Evolutionary conservation across 352 stramenopile genomes (phyloP), one percentile per base, ranked within the genome.

Genomic region (Lagenidium giganteum): DNA sequence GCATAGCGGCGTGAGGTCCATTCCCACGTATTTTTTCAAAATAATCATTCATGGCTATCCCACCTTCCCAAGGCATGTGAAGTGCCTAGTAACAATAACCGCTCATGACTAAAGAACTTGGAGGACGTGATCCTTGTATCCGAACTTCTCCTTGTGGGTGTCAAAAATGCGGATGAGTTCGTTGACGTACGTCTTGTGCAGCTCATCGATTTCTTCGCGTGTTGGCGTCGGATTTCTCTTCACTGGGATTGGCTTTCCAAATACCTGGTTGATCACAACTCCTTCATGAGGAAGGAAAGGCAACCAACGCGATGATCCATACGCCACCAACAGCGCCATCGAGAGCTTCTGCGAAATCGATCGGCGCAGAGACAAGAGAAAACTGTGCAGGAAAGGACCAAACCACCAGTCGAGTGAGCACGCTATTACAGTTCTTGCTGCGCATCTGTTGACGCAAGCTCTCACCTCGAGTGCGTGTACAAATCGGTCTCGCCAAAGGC

Each of bases 401-500:
- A n/a, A n/a, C n/a, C n/a, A n/a, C n/a, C n/a, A n/a, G n/a, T n/a
- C n/a, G n/a, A n/a, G n/a, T n/a, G n/a, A n/a, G n/a, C n/a, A n/a
- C n/a, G n/a, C n/a, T n/a, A n/a, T n/a, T n/a, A n/a, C n/a, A n/a
- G n/a, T n/a, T n/a, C n/a, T n/a, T n/a, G n/a, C n/a, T n/a, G n/a
- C n/a, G n/a, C n/a, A n/a, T n/a, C n/a, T n/a, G n/a, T n/a, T n/a
- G n/a, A n/a, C n/a, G n/a, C n/a, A n/a, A n/a, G n/a, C n/a, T n/a
- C 20, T 26, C 46, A 85, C 70, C 47, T 67, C 2, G 73, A 84
- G 32, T 80, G 66, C 12, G 68, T 79, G 51, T 76, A 85, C 22
- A 85, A 51, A 21, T 87, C 70, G 0, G 69, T 87, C 37, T 87
- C 75, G 40, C 75, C 75, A 36, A 87, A 87, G 22, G 55, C 63